Base-by-base conservation (phyloP, 306 rosid genomes). In the Coriaria nepalensis region DNA sequence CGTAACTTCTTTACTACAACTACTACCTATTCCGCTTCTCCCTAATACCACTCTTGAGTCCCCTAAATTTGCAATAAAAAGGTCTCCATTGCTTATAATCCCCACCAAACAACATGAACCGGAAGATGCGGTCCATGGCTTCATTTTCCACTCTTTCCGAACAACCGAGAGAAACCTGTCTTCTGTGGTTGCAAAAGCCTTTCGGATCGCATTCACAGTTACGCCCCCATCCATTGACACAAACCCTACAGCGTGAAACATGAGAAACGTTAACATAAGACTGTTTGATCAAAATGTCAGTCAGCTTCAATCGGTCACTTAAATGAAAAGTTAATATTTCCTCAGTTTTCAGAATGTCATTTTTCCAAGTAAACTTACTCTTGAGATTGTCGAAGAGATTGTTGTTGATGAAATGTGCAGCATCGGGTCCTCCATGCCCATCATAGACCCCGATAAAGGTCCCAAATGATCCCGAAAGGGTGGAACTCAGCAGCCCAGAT, bases 61-160 rank as follows among this genome's bases (percentile, higher is more conserved):
- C 43, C 96, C 96, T 0, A 71, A 81, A 41, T 86, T 86, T 43
- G 96, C 96, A 14, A 78, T 37, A 60, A 72, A 75, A 4, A 86
- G 7, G 50, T 54, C 57, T 33, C 90, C 92, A 14, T 66, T 73
- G 78, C 75, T 76, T 40, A 86, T 69, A 52, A 79, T 60, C 65
- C 96, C 96, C 5, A 72, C 80, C 77, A 86, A 62, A 57, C 94
- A 79, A 60, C 96, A 86, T 47, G 96, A 48, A 13, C 94, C 94
- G 2, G 77, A 47, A 8, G 86, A 68, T 34, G 96, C 94, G 62
- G 82, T 77, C 49, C 79, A 73, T 49, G 94, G 84, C 45, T 59
- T 73, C 47, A 37, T 55, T 13, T 40, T 73, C 96, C 96, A 86
- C 46, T 68, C 76, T 36, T 73, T 73, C 79, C 64, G 75, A 37